A percentile compares a stretch with the other conserved stretches of the same genome.
Conservation (phyloP, 2,329 filamentous ascomycete genomes). For the Exutisphaerella laricina region DNA sequence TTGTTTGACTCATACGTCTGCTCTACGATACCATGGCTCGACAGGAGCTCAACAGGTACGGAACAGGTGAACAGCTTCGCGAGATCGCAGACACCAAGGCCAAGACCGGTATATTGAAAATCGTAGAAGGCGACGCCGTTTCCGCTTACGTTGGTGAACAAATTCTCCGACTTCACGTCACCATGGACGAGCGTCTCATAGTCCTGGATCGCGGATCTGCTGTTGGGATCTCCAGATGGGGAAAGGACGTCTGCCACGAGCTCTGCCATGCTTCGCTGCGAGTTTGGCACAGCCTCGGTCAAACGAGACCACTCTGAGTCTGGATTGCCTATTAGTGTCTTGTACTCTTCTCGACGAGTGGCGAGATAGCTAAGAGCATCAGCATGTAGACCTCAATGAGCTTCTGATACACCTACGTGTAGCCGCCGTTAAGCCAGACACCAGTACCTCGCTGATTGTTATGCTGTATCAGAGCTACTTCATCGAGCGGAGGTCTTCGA, state of each 20-base stretch:
- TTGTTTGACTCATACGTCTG: not conserved
- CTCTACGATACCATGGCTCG: not conserved
- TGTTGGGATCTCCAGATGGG: conserved; percentile 30
- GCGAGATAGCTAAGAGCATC: conserved; percentile 49
- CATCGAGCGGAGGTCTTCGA: conserved; percentile 53
- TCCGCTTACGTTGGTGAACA: conserved; percentile 52
- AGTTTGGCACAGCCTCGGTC: conserved; percentile 40
- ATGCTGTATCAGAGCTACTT: conserved; percentile 29
- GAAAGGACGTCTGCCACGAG: conserved; percentile 49
- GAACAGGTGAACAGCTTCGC: conserved; percentile 65
- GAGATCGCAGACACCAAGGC: conserved; percentile 60
- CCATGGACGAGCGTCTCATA: conserved; percentile 59
- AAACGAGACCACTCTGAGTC: conserved; percentile 54
- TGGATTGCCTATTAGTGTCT: conserved; percentile 41
- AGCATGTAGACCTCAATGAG: not conserved
- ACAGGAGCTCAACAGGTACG: conserved; percentile 51
- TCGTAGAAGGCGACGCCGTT: conserved; percentile 59
- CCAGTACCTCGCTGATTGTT: conserved; percentile 3
- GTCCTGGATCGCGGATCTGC: conserved; percentile 33
- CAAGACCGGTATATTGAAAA: conserved; percentile 63
- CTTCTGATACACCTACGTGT: conserved; percentile 41
- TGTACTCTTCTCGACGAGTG: conserved; percentile 55
- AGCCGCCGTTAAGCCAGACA: conserved; percentile 60
- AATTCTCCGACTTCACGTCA: conserved; percentile 64
- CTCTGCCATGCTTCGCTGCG: conserved; percentile 36